These are phyloP conservation scores for Rhizopus delemar DNA, from an alignment of 371 early-diverging fungal species.

Conservation along the genomic window DNA sequence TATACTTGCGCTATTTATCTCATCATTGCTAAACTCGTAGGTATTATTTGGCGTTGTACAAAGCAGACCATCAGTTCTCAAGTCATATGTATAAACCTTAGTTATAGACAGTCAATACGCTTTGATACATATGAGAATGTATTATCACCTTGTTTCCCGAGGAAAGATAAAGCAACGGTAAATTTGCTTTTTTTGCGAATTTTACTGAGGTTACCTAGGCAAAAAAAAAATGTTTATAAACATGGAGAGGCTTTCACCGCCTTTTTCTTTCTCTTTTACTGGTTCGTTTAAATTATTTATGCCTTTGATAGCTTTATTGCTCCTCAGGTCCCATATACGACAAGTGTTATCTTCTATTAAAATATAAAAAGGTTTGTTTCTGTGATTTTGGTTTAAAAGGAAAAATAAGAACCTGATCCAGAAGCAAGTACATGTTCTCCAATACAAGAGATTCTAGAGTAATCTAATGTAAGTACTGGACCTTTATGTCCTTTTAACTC, in stretches of 20 bases:
- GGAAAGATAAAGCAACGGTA: constrained; percentile 35
- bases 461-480: constrained; percentile 25
- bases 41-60: constrained; percentile 24
- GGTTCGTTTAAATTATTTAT: constrained; percentile 34
- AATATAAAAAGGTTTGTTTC: neutral
- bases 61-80: constrained; percentile 35
- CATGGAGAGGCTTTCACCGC: neutral
- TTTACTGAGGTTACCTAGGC: constrained; percentile 39
- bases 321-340: constrained; percentile 45
- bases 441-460: constrained; percentile 17
- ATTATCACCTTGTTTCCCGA: constrained; percentile 36
- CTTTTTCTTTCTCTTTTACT: constrained; percentile 17
- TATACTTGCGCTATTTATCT: constrained; percentile 42
- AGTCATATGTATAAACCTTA: constrained; percentile 43
- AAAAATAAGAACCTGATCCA: constrained; percentile 29
- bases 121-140: neutral
- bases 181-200: constrained; percentile 33
- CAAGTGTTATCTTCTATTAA: constrained; percentile 47
- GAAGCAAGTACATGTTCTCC: constrained; percentile 29
- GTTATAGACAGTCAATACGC: neutral
- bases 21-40: constrained; percentile 44
- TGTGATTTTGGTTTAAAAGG: neutral
- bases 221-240: neutral
- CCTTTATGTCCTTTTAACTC: constrained; percentile 28
- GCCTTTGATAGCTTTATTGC: constrained; percentile 30